phyloP scores from a whole-genome alignment of 176 grass and related monocot genomes.

The Eragrostis curvula region DNA sequence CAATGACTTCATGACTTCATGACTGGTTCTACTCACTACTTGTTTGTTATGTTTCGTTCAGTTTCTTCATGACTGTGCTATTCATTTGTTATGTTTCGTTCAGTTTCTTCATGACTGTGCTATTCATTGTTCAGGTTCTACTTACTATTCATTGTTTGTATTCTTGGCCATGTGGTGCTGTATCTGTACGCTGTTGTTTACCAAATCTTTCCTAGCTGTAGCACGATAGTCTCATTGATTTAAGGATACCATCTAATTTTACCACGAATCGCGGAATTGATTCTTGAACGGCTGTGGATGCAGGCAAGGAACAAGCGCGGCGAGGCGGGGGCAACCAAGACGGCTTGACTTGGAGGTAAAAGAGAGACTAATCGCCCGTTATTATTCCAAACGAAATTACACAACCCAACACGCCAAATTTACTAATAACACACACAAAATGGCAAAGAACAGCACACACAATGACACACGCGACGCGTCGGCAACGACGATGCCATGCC shows the following conservation, averaged over 20 bases:
- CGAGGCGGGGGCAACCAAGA: background rate
- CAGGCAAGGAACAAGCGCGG: background rate
- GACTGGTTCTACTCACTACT: too few species aligned
- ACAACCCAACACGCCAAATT: background rate
- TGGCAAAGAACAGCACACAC: background rate
- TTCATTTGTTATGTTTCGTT: background rate
- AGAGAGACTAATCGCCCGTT: background rate
- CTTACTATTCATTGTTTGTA: too few species aligned
- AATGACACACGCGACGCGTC: background rate
- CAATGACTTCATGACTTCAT: too few species aligned
- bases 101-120: background rate
- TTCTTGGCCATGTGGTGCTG: background rate
- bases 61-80: background rate
- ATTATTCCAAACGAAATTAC: slow-evolving; percentile 13
- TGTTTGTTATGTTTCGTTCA: background rate
- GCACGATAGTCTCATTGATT: background rate
- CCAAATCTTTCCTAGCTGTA: background rate
- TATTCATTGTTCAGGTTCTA: background rate
- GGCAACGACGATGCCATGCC: too few species aligned
- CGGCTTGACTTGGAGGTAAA: background rate
- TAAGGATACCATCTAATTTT: background rate
- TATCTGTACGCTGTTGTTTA: background rate
- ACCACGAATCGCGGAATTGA: background rate
- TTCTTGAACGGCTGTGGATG: background rate
- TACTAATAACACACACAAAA: background rate